These are phyloP conservation scores for Neurospora sp. DNA, from an alignment of 495 filamentous ascomycete genomes.

Conservation along the genomic window DNA sequence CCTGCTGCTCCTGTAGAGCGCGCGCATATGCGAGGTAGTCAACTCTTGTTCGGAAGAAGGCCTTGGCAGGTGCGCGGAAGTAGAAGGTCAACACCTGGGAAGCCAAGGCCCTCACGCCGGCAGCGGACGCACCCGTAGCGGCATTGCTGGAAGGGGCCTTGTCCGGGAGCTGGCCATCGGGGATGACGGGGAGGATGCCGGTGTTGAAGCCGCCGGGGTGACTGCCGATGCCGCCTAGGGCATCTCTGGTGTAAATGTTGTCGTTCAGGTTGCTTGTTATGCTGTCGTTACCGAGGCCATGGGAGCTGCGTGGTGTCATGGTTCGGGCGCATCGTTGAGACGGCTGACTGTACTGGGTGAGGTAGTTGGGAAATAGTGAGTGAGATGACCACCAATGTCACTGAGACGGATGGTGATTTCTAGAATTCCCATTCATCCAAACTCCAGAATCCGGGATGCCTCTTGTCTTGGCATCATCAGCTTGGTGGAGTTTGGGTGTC, in stretches of 20 bases:
- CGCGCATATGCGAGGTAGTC: conserved; percentile 56
- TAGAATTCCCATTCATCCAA: not conserved
- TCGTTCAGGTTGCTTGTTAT: not conserved
- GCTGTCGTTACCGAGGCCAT: conserved; percentile 7
- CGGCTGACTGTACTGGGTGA: not conserved
- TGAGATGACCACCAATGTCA: not conserved
- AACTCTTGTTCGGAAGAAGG: conserved; percentile 80
- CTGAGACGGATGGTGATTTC: not conserved
- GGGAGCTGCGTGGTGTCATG: conserved; percentile 14
- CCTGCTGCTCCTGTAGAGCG: conserved; percentile 28
- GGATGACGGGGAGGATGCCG: conserved; percentile 31
- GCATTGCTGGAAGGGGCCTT: conserved; percentile 54
- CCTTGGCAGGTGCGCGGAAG: conserved; percentile 79
- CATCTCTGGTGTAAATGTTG: not conserved
- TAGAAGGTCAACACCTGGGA: conserved; percentile 77
- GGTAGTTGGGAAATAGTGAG: not conserved
- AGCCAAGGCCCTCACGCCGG: conserved; percentile 67
- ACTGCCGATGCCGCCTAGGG: not conserved
- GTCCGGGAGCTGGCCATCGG: conserved; percentile 24
- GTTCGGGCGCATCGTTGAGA: conserved; percentile 8
- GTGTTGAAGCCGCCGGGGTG: conserved; percentile 10
- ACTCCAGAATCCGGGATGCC: not conserved
- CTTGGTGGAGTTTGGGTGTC: not conserved
- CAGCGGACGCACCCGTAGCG: conserved; percentile 63
- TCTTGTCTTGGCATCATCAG: not conserved